Evolutionary conservation across 1,284 basidiomycete species (phyloP).

Genomic region (Apiotrichum veenhuisii): DNA sequence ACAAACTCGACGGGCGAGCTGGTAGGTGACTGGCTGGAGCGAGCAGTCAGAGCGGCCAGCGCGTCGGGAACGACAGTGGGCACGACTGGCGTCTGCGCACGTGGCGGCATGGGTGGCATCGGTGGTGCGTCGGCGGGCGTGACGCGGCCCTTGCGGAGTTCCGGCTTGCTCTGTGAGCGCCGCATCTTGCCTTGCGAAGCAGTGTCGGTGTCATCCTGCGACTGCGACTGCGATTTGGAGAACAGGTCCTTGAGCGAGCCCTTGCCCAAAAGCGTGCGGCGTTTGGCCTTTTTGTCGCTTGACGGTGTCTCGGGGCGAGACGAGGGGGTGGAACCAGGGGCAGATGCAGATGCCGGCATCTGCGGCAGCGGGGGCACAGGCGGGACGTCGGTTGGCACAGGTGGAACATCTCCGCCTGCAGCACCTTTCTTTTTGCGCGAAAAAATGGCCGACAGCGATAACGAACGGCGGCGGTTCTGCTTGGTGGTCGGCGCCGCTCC

Average conservation of each 20-base stretch:
- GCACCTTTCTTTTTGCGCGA: constrained; percentile 8
- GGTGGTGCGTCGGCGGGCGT: constrained; percentile 1
- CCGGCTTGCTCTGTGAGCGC: constrained; percentile 17
- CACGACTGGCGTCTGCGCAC: not conserved
- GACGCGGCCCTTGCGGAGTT: constrained; percentile 4
- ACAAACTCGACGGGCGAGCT: constrained; percentile 14
- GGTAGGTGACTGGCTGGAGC: not conserved
- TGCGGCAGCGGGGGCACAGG: not conserved
- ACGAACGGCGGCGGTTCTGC: constrained; percentile 8
- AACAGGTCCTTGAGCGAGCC: constrained; percentile 16
- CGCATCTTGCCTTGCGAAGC: constrained; percentile 8
- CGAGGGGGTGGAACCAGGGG: not conserved
- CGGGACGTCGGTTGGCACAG: not conserved
- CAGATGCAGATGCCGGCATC: not conserved
- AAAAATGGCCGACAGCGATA: constrained; percentile 16
- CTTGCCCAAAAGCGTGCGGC: constrained; percentile 7
- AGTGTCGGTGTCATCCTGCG: not conserved
- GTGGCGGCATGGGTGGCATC: not conserved
- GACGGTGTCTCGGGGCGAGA: not conserved
- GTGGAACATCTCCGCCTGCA: constrained; percentile 3
- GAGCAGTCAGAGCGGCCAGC: constrained; percentile 17
- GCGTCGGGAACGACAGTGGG: constrained; percentile 16
- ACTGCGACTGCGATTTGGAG: constrained; percentile 1
- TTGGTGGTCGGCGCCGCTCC: constrained; percentile 5
- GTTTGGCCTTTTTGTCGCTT: constrained; percentile 2